Evolutionary conservation across 108 stramenopile species (phyloP).

Genomic region (Nitzschia palea): DNA sequence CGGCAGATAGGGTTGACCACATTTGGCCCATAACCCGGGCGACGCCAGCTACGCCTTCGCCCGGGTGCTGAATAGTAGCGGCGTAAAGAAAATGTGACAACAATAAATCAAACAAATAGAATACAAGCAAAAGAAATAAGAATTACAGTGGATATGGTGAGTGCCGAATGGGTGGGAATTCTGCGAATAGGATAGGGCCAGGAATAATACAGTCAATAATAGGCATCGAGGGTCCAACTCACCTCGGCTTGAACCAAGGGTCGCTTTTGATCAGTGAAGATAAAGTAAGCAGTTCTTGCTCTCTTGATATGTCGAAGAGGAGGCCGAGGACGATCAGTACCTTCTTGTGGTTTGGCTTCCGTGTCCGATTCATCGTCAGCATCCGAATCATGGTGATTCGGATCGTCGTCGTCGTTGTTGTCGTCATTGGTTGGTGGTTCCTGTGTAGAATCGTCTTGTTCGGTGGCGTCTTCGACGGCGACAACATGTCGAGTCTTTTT

Average conservation of each 20-base stretch:
- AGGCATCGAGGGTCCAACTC: conserved; percentile 24
- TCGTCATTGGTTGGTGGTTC: neutral
- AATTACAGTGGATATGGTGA: too few species aligned
- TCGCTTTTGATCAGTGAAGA: conserved; percentile 78
- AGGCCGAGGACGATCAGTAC: too few species aligned
- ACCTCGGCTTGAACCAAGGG: conserved; percentile 64
- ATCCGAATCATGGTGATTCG: neutral
- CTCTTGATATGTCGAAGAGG: conserved; percentile 64
- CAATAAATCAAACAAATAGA: too few species aligned
- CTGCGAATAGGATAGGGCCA: too few species aligned
- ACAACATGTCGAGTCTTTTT: too few species aligned
- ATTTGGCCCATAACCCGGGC: conserved; percentile 58
- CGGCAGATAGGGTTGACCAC: conserved; percentile 48
- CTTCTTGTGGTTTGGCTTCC: neutral
- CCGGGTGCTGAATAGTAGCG: conserved; percentile 69
- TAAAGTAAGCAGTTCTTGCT: conserved; percentile 82
- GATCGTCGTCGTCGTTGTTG: neutral
- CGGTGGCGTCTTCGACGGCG: neutral
- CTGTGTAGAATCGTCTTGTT: neutral
- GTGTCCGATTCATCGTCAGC: neutral
- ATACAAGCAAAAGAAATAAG: too few species aligned
- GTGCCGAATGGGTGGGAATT: too few species aligned
- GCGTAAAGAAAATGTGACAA: too few species aligned
- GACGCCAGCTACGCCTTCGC: conserved; percentile 60
- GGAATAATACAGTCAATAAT: neutral